Evolutionary conservation across 2,329 filamentous ascomycete species (phyloP), one percentile per base, ranked within the genome.

Genomic region (Paramyrothecium sp.): DNA sequence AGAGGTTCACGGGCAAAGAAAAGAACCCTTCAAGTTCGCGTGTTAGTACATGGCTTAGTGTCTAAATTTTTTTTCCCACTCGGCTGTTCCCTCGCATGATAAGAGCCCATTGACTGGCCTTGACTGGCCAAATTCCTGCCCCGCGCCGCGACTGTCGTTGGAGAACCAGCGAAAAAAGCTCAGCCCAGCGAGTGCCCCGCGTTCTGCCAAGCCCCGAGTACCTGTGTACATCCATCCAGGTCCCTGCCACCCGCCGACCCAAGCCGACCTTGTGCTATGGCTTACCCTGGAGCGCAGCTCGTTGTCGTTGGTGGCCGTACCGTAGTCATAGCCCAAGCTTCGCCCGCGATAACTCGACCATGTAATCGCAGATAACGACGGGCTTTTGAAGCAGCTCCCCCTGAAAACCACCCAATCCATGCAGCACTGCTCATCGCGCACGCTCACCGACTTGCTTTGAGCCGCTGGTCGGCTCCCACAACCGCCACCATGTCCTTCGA

Each of bases 401-500:
- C 10, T 10, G 26, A 10, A 44, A 19, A 7, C 38, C 38, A 16
- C 5, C n/a, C 38, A 44, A 19, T 44, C 38, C 38, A 16, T 44
- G 13, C 13, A 5, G 5, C 38, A 5, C 13, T 17, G n/a, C 38
- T 19, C 38, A 44, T 19, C 38, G 13, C 38, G n/a, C 38, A 16
- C 38, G n/a, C 38, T 16, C 38, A 44, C 38, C 38, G 13, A 44
- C 38, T 16, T 19, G 38, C 38, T 44, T 44, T 12, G 13, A 44
- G 38, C 38, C 38, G 38, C 38, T 44, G 38, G 38, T 44, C 38
- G 38, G 47, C 47, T 49, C 20, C 47, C 47, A 20, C 22, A 21
- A 49, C 49, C 49, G 7, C 52, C 54, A 64, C 50, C 56, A 92
- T 92, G 89, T 91, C 90, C 54, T 89, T 91, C 77, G 89, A 92